Percentiles rank a stretch among this genome's conserved stretches.
Evolutionary conservation across 176 grass and related monocot genomes (phyloP).

Genomic region (Saccharum spontaneum): DNA sequence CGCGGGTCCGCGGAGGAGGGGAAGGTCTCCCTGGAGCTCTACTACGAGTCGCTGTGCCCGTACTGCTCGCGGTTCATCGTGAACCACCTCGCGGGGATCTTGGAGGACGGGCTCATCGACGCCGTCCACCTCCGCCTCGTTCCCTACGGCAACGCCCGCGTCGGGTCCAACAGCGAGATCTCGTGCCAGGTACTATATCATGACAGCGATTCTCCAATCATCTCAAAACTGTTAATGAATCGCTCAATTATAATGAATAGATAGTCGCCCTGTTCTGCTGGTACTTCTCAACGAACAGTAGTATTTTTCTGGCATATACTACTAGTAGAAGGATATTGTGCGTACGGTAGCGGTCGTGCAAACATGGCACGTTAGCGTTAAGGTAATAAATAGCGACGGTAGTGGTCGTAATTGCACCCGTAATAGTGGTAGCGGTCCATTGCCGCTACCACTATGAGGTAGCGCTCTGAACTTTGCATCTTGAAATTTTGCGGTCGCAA

Average conservation of each 20-base stretch:
- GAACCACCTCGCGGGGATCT: conserved; percentile 67
- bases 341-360: not conserved
- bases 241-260: not conserved
- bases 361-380: conserved; percentile 13
- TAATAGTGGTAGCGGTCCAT: no score
- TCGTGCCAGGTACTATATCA: conserved; percentile 57
- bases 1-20: not conserved
- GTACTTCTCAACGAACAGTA: no score
- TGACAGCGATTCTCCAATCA: not conserved
- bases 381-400: no score
- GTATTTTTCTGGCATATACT: no score
- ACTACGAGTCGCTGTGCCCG: conserved; percentile 85
- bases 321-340: not conserved
- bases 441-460: no score
- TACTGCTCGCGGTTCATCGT: conserved; percentile 76
- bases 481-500: no score
- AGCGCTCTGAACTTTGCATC: no score
- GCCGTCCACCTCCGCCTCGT: conserved; percentile 66
- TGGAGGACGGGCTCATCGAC: conserved; percentile 59
- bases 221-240: not conserved
- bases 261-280: no score
- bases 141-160: conserved; percentile 79
- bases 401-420: no score
- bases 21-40: conserved; percentile 65
- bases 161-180: conserved; percentile 62